These are phyloP conservation scores for Nemania sp. DNA, from an alignment of 2,329 filamentous ascomycete species.

Conservation along the genomic window DNA sequence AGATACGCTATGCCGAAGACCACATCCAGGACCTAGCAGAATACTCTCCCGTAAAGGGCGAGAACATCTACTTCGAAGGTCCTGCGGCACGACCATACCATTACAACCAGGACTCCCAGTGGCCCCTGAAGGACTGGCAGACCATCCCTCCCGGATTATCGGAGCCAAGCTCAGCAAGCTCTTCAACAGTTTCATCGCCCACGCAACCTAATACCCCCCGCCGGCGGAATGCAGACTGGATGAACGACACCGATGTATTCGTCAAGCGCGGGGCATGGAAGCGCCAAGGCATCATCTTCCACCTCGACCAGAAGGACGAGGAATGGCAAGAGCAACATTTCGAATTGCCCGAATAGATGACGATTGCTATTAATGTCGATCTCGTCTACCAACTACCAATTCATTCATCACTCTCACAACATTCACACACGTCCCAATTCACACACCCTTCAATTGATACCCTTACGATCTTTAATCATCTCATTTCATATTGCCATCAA, in stretches of 20 bases:
- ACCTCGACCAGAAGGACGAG: slow-evolving; percentile 44
- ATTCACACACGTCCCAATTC: not conserved
- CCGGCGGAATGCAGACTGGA: slow-evolving; percentile 47
- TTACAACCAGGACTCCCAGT: slow-evolving; percentile 49
- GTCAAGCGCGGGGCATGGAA: slow-evolving; percentile 53
- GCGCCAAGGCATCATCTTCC: slow-evolving; percentile 51
- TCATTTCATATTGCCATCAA: not conserved
- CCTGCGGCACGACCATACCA: slow-evolving; percentile 45
- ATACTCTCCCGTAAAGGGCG: slow-evolving; percentile 47
- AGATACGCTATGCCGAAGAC: slow-evolving; percentile 40
- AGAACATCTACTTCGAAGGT: slow-evolving; percentile 46
- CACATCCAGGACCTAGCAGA: slow-evolving; percentile 44
- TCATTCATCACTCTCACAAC: not conserved
- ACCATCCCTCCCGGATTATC: slow-evolving; percentile 46
- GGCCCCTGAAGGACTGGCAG: slow-evolving; percentile 53
- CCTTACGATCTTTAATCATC: slow-evolving; percentile 19
- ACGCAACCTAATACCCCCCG: slow-evolving; percentile 36
- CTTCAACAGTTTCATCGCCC: slow-evolving; percentile 40
- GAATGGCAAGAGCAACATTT: slow-evolving; percentile 48
- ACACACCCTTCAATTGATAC: not conserved
- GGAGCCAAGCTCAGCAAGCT: slow-evolving; percentile 37
- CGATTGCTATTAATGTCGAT: not conserved
- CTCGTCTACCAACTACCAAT: not conserved
- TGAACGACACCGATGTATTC: slow-evolving; percentile 46
- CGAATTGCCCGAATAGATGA: slow-evolving; percentile 46